A percentile compares a stretch with the other conserved stretches of the same genome.
Evolutionary conservation across 2,329 filamentous ascomycete species (phyloP).

Genomic region (Alternaria novae-zelandiae): DNA sequence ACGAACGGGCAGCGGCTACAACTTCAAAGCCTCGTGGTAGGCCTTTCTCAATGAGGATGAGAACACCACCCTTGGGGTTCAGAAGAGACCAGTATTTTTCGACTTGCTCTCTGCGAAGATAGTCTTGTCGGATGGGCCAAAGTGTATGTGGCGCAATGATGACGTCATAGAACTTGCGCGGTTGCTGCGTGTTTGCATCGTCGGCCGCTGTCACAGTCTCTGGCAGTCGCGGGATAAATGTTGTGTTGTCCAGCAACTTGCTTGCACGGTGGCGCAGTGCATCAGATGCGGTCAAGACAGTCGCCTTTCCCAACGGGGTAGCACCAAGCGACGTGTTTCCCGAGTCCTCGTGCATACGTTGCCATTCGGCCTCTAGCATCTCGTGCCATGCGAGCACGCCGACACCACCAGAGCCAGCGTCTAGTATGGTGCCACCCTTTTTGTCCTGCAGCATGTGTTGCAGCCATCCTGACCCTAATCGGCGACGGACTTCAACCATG

Average conservation of each 20-base stretch:
- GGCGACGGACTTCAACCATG: conserved; percentile 75
- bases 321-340: conserved; percentile 29
- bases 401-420: conserved; percentile 76
- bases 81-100: conserved; percentile 90
- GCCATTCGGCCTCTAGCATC: conserved; percentile 81
- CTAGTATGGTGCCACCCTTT: conserved; percentile 69
- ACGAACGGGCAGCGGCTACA: conserved; percentile 81
- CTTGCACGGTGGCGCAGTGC: conserved; percentile 77
- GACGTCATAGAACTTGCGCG: conserved; percentile 82
- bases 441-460: conserved; percentile 67
- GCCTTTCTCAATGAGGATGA: conserved; percentile 90
- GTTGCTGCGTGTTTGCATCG: conserved; percentile 41
- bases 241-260: conserved; percentile 82
- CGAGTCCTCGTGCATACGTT: conserved; percentile 62
- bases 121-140: conserved; percentile 76
- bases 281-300: conserved; percentile 79
- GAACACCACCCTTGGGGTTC: conserved; percentile 81
- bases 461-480: conserved; percentile 75
- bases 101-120: conserved; percentile 76
- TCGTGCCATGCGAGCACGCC: conserved; percentile 78
- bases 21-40: conserved; percentile 91
- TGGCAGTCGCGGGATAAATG: conserved; percentile 88
- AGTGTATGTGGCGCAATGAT: conserved; percentile 88
- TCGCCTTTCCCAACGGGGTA: conserved; percentile 72
- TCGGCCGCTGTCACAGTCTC: conserved; percentile 76